Conservation (phyloP, 2,329 filamentous ascomycete genomes). For the Helotiales sp. region DNA sequence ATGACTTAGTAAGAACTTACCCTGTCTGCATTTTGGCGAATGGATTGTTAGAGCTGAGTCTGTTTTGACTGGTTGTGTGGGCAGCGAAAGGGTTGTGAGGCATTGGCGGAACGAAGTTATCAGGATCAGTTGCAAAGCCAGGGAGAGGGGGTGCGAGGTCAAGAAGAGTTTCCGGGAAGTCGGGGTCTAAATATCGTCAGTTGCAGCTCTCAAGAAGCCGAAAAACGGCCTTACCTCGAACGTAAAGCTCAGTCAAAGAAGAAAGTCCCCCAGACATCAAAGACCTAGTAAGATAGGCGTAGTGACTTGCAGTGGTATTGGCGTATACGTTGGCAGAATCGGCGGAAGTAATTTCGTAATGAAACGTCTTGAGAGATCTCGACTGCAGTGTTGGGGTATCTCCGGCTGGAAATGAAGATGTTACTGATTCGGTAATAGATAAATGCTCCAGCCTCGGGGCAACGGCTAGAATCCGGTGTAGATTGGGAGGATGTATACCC, state of each 20-base stretch:
- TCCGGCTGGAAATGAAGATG: slow-evolving; percentile 60
- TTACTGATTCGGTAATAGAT: slow-evolving; percentile 60
- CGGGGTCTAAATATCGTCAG: slow-evolving; percentile 58
- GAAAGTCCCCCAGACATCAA: slow-evolving; percentile 78
- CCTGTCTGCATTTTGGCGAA: slow-evolving; percentile 35
- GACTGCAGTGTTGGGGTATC: slow-evolving; percentile 70
- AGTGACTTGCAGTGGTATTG: slow-evolving; percentile 67
- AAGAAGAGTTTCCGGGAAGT: slow-evolving; percentile 80
- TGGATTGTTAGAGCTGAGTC: slow-evolving; percentile 44
- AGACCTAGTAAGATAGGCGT: slow-evolving; percentile 84
- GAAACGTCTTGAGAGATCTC: slow-evolving; percentile 70
- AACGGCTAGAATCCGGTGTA: slow-evolving; percentile 49
- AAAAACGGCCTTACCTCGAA: slow-evolving; percentile 54
- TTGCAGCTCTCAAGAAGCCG: too few relatives aligned
- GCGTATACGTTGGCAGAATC: slow-evolving; percentile 61
- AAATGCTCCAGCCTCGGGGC: slow-evolving; percentile 52
- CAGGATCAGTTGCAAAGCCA: slow-evolving; percentile 51
- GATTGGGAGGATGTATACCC: slow-evolving; percentile 60
- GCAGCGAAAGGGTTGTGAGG: slow-evolving; percentile 29
- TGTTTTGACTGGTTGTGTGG: slow-evolving; percentile 25
- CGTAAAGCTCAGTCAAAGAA: slow-evolving; percentile 76
- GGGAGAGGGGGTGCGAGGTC: slow-evolving; percentile 66
- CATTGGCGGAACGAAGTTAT: slow-evolving; percentile 33
- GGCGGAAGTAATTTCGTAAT: slow-evolving; percentile 79
- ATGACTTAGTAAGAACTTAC: background rate